A percentile compares a stretch with the other conserved stretches of the same genome.
These are phyloP conservation scores for Gastrolobium villosum DNA, from an alignment of 306 rosid genomes.

Conservation along the genomic window DNA sequence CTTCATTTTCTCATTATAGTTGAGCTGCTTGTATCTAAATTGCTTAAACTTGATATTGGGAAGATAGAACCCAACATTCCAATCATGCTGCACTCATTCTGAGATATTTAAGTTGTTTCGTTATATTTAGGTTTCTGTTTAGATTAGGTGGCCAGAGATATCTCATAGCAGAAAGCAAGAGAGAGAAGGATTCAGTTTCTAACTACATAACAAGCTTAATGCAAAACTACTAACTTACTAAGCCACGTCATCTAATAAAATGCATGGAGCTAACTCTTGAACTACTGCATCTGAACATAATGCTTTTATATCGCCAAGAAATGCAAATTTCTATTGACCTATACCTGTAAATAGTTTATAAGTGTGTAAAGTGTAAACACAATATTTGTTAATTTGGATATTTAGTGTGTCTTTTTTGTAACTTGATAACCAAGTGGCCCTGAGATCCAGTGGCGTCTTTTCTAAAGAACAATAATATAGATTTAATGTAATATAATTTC, in stretches of 20 bases:
- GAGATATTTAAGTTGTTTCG: neutral
- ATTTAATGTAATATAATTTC: neutral
- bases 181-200: too few species aligned
- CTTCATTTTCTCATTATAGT: slow-evolving; percentile 13
- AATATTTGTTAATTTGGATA: neutral
- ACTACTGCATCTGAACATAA: too few species aligned
- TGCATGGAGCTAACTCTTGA: too few species aligned
- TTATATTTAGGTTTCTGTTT: neutral
- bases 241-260: too few species aligned
- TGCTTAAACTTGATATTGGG: slow-evolving; percentile 35
- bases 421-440: slow-evolving; percentile 3
- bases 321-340: neutral
- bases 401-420: neutral
- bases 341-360: neutral
- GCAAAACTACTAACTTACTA: too few species aligned
- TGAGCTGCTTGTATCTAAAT: slow-evolving; percentile 18
- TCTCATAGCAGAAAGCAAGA: too few species aligned
- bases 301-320: neutral
- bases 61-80: too few species aligned
- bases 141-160: slow-evolving; percentile 14
- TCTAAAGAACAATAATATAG: neutral
- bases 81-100: neutral
- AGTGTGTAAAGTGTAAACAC: neutral
- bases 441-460: slow-evolving; percentile 19
- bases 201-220: too few species aligned